phyloP scores from a whole-genome alignment of 2,329 filamentous ascomycete genomes.

The Epichloe uncinata region DNA sequence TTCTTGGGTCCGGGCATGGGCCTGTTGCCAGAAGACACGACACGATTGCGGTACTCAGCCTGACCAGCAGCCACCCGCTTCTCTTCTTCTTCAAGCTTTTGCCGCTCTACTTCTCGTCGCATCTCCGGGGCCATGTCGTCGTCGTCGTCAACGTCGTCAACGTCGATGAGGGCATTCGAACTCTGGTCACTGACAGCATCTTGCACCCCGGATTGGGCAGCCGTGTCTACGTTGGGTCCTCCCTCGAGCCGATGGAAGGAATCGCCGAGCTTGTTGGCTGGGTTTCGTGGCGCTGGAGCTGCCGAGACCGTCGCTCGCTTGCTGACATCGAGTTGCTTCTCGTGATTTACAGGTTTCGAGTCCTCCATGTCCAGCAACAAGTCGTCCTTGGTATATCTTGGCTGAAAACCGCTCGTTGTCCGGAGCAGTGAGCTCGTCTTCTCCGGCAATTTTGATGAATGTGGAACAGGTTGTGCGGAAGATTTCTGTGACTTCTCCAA shows the following conservation, averaged over 20 bases:
- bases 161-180: constrained; percentile 48
- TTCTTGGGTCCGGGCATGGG: constrained; percentile 35
- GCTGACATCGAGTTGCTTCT: constrained; percentile 31
- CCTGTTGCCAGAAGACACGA: constrained; percentile 32
- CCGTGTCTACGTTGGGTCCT: constrained; percentile 13
- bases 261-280: constrained; percentile 84
- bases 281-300: constrained; percentile 63
- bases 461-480: not conserved
- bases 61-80: constrained; percentile 77
- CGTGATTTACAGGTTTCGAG: constrained; percentile 35
- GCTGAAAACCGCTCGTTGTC: not conserved
- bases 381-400: constrained; percentile 27
- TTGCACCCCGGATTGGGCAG: not conserved
- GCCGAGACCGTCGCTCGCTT: constrained; percentile 66
- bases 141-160: constrained; percentile 48
- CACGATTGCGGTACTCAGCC: constrained; percentile 69
- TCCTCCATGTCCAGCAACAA: constrained; percentile 69
- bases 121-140: constrained; percentile 74
- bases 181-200: constrained; percentile 25
- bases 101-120: constrained; percentile 76
- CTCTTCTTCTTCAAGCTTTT: constrained; percentile 74
- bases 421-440: not conserved
- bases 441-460: not conserved
- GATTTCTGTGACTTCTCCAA: constrained; percentile 26
- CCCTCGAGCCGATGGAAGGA: constrained; percentile 86